Evolutionary conservation across 495 filamentous ascomycete genomes (phyloP), one percentile per base, ranked within the genome.

Genomic region (Rostrohypoxylon terebratum): DNA sequence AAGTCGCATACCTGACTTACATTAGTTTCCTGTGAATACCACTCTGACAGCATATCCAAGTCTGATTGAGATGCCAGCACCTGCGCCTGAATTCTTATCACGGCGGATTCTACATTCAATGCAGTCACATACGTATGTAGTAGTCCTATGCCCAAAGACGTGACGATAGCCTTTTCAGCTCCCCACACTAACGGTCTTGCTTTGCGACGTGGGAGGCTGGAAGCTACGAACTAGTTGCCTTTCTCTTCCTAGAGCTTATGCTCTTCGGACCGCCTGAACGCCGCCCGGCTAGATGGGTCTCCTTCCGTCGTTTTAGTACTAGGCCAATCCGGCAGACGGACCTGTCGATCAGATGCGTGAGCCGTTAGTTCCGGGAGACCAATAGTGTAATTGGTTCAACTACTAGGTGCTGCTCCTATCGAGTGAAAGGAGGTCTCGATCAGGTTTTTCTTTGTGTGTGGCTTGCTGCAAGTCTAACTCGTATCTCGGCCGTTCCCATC

Each of bases 331-430:
- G 71, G 71, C 58, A 63, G 66, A 62, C 34, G 71, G 66, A 53
- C 71, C 71, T 74, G 71, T 69, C 66, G 71, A 74, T 74, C 71
- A 16, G 58, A 69, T 63, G 71, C 66, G 25, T 59, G 55, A 69
- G 71, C 62, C 57, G 66, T 66, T 66, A 74, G 71, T 69, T 58
- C 59, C 61, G 48, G 25, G 55, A 33, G 25, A n/a, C 70, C 47
- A 60, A n/a, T 62, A 3, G 34, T 38, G 57, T 23, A 4, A 73
- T 73, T 69, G 71, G 66, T 38, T 25, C 11, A 33, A 31, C 28
- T 47, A 31, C 28, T 47, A 28, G 28, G 28, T 28, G 28, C 34
- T 62, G 5, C 47, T 66, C 34, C 44, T 69, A 51, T 66, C 38
- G 21, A 47, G 42, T 50, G 28, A 28, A 28, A 28, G 28, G 28